Evolutionary conservation across 2,329 filamentous ascomycete species (phyloP), one percentile per base, ranked within the genome.

Genomic region (Arthrobotrys entomopaga): DNA sequence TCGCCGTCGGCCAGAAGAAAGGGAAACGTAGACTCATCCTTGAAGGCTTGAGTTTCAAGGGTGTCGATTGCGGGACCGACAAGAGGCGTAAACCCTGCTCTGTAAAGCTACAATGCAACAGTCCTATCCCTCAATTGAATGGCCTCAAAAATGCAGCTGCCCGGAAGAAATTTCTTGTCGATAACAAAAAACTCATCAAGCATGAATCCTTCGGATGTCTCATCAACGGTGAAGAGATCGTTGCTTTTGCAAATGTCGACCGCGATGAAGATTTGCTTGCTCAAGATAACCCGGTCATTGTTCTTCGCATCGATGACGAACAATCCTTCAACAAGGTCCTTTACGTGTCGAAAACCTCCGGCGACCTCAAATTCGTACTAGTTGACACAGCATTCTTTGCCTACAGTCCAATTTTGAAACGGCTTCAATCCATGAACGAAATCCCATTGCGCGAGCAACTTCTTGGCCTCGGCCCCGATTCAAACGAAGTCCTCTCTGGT

Each of bases 351-450:
- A 81, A 83, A 11, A 65, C 78, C 0, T 77, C 80, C 0, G 54
- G 73, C 29, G 43, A 81, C 22, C 78, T 86, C 13, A 77, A 82
- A 3, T 88, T 91, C 54, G 79, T 89, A 0, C 80, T 88, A 1
- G 85, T 92, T 0, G 85, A 90, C 49, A 89, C 89, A 0, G 83
- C 89, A 0, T 84, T 89, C 0, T 92, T 92, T 78, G 87, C 89
- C 0, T 91, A 88, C 65, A 87, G 91, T 66, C 90, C 90, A 0
- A 84, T 92, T 1, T 79, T 92, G 5, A 80, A 84, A 57, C 84
- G 86, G 1, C 81, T 92, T 0, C 85, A 90, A 78, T 80, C 82
- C 0, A 86, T 87, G 20, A 81, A 79, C 0, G 84, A 88, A 2
- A 61, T 91, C 0, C 85, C 89, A 0, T 81, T 92, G 0, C 81